Evolutionary conservation across 2,329 filamentous ascomycete species (phyloP).

Genomic region (Fusarium sp.): DNA sequence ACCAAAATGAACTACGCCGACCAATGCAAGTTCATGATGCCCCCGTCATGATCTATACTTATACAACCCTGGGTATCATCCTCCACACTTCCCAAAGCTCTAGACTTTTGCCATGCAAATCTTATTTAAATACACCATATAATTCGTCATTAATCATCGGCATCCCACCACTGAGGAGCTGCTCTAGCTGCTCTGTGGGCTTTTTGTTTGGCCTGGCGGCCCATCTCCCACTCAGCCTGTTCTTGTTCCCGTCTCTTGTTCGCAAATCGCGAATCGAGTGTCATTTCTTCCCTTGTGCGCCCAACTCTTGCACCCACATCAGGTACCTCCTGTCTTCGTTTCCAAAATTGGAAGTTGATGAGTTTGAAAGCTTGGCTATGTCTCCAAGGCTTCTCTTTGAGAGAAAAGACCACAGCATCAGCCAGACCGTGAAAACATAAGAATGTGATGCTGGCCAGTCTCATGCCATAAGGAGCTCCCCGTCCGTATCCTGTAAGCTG

Average conservation of each 20-base stretch:
- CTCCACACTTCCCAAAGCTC: neutral
- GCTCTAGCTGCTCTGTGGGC: slow-evolving; percentile 21
- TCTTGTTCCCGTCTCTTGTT: slow-evolving; percentile 63
- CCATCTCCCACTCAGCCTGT: slow-evolving; percentile 52
- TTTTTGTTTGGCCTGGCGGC: slow-evolving; percentile 3
- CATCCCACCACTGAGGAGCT: slow-evolving; percentile 51
- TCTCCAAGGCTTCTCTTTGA: slow-evolving; percentile 78
- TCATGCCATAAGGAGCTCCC: slow-evolving; percentile 67
- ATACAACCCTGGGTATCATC: slow-evolving; percentile 39
- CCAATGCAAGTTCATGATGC: slow-evolving; percentile 27
- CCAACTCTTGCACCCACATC: slow-evolving; percentile 51
- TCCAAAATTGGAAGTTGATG: slow-evolving; percentile 32
- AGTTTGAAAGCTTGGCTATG: slow-evolving; percentile 32
- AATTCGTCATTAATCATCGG: slow-evolving; percentile 23
- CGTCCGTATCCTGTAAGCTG: slow-evolving; percentile 63
- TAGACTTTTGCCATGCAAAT: neutral
- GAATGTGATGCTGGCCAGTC: slow-evolving; percentile 67
- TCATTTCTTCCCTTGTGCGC: slow-evolving; percentile 65
- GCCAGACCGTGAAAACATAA: slow-evolving; percentile 75
- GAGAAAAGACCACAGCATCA: slow-evolving; percentile 75
- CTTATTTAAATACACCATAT: neutral
- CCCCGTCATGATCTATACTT: slow-evolving; percentile 12
- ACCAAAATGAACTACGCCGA: slow-evolving; percentile 31
- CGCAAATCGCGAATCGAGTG: slow-evolving; percentile 62
- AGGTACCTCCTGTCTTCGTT: neutral